Evolutionary conservation across 768 basidiomycete genomes (phyloP), one percentile per base, ranked within the genome.

Genomic region (Tylopilus plumbeoviolaceoides): DNA sequence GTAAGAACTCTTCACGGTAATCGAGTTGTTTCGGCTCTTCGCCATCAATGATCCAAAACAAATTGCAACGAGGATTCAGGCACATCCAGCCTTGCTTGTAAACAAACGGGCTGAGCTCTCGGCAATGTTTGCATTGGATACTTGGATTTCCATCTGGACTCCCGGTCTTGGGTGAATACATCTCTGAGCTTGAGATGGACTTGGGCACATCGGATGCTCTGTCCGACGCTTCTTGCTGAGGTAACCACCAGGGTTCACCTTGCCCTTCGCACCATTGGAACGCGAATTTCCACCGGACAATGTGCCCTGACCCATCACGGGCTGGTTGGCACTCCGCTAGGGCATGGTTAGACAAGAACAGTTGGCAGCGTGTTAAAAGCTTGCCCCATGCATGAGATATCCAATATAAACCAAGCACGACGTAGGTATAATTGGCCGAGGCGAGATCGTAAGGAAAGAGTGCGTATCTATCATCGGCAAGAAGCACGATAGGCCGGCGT

Each of bases 251-350:
- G 1, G 79, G 79, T 36, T 66, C 59, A 6, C 70, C 87, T 72
- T 91, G 90, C 40, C 75, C 78, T 54, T 84, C 79, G 57, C 87
- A 89, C 89, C 89, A 92, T 59, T 86, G 85, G 58, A 92, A 92
- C 5, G 85, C 83, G 60, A 92, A 91, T 64, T 91, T 92, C 64
- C 82, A 89, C 7, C 89, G 75, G 12, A 89, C 76, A n/a, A 88
- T 80, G n/a, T 69, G 71, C 11, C 79, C 78, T 30, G 59, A 66
- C 17, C 71, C 68, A 53, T 79, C 82, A 38, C 66, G 67, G 7
- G 79, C 70, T 1, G 74, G 60, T 59, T 89, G 81, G 52, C 77
- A 79, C 70, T 90, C 88, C 41, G 86, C 88, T 70, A 21, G 15
- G 40, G 25, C 18, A 33, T 33, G 21, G 20, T 72, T 39, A 71